These are phyloP conservation scores for Aspergillus carlsbadensis DNA, from an alignment of 495 filamentous ascomycete species.

Conservation along the genomic window DNA sequence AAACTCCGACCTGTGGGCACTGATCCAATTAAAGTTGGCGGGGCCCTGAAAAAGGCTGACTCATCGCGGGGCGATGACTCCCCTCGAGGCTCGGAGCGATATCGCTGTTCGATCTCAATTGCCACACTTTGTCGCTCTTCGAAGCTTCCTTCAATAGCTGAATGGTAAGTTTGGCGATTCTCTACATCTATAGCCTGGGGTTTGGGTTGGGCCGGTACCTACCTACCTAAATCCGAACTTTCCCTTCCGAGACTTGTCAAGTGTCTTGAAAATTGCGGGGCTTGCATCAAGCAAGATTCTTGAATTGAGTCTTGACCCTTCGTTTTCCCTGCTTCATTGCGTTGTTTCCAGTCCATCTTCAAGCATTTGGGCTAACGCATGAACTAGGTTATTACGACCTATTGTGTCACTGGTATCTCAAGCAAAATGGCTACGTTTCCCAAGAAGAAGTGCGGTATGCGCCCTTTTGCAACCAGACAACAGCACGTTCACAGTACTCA, in stretches of 20 bases:
- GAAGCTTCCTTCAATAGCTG: constrained; percentile 16
- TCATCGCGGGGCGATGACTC: constrained; percentile 37
- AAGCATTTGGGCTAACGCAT: background rate
- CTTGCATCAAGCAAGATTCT: background rate
- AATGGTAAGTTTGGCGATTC: constrained; percentile 27
- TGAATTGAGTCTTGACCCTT: background rate
- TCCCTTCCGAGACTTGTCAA: background rate
- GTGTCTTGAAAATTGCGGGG: background rate
- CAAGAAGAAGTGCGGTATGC: constrained; percentile 51
- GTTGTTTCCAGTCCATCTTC: too few relatives aligned
- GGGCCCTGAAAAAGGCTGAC: constrained; percentile 24
- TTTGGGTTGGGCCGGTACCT: background rate
- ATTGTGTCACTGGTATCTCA: background rate
- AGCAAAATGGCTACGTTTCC: constrained; percentile 37
- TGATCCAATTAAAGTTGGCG: constrained; percentile 1
- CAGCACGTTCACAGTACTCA: constrained; percentile 23
- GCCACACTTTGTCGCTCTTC: constrained; percentile 27
- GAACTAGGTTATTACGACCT: background rate
- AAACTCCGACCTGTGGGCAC: background rate
- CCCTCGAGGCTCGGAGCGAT: constrained; percentile 31
- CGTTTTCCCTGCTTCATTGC: too few relatives aligned
- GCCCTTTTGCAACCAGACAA: background rate
- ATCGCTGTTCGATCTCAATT: constrained; percentile 30
- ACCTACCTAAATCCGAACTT: background rate
- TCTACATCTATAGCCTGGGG: background rate